A percentile compares a stretch with the other conserved stretches of the same genome.
phyloP scores from a whole-genome alignment of 2,329 filamentous ascomycete genomes.

The Venturia oleaginea region DNA sequence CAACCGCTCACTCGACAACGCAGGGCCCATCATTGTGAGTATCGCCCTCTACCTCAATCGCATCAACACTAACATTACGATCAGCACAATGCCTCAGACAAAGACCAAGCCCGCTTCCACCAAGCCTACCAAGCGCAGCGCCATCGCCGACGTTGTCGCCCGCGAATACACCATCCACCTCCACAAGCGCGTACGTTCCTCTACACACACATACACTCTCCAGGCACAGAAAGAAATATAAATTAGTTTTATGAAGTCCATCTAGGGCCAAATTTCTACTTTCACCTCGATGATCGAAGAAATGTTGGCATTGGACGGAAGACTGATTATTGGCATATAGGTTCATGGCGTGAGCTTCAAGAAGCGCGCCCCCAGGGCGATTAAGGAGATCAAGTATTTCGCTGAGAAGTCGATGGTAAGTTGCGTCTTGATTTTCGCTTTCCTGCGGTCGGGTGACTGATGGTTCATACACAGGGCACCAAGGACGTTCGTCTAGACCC shows the following conservation, averaged over 20 bases:
- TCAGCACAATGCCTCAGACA: conserved; percentile 1
- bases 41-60: not conserved
- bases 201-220: not conserved
- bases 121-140: conserved; percentile 65
- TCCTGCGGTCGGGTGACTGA: not conserved
- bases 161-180: conserved; percentile 99
- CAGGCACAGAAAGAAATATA: conserved; percentile 19
- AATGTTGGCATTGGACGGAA: conserved; percentile 51
- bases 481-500: conserved; percentile 95
- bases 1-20: not conserved
- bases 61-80: not conserved
- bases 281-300: conserved; percentile 13
- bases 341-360: conserved; percentile 98
- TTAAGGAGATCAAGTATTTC: conserved; percentile 99
- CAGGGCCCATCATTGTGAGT: not conserved
- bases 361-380: conserved; percentile 95
- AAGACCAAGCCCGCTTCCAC: conserved; percentile 53
- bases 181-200: conserved; percentile 89
- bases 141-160: conserved; percentile 97
- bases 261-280: conserved; percentile 21
- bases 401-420: conserved; percentile 93
- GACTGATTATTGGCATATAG: conserved; percentile 58
- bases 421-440: conserved; percentile 15
- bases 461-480: conserved; percentile 60
- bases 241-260: conserved; percentile 50